A percentile compares a stretch with the other conserved stretches of the same genome.
These are phyloP conservation scores for Botrytis sinoallii DNA, from an alignment of 2,329 filamentous ascomycete species.

Conservation along the genomic window DNA sequence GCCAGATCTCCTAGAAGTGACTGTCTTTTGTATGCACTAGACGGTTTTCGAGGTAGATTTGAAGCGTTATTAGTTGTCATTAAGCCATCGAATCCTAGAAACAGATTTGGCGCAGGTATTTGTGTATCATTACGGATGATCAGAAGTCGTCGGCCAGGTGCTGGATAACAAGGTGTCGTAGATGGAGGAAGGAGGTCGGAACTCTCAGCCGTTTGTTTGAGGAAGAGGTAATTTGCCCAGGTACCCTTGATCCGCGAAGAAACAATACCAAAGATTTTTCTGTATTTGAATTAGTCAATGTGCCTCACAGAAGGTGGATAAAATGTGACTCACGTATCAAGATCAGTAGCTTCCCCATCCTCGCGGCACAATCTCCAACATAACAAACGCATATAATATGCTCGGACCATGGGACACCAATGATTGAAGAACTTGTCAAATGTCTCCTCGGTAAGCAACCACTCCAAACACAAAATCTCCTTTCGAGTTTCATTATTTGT, in stretches of 20 bases:
- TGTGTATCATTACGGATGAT: slow-evolving; percentile 65
- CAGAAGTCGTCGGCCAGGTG: slow-evolving; percentile 63
- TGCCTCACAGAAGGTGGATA: neutral
- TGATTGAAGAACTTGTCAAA: slow-evolving; percentile 70
- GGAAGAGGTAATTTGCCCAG: slow-evolving; percentile 62
- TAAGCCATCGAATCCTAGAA: slow-evolving; percentile 63
- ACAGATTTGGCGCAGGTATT: slow-evolving; percentile 40
- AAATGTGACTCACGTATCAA: slow-evolving; percentile 52
- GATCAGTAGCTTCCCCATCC: slow-evolving; percentile 50
- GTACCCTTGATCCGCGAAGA: slow-evolving; percentile 55
- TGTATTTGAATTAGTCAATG: slow-evolving; percentile 38
- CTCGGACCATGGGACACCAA: slow-evolving; percentile 76
- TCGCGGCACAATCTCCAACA: slow-evolving; percentile 68
- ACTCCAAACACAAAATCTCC: slow-evolving; percentile 57
- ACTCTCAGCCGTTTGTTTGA: slow-evolving; percentile 54
- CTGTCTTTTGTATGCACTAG: slow-evolving; percentile 31
- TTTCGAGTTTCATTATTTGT: slow-evolving; percentile 55
- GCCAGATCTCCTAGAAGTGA: slow-evolving; percentile 27
- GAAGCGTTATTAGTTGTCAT: slow-evolving; percentile 23
- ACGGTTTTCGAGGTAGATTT: slow-evolving; percentile 21
- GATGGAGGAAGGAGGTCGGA: slow-evolving; percentile 51
- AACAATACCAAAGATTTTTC: slow-evolving; percentile 56
- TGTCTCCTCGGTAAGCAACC: slow-evolving; percentile 57
- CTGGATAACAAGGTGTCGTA: slow-evolving; percentile 64
- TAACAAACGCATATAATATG: slow-evolving; percentile 69